Conservation (phyloP, 2,329 filamentous ascomycete species). For the Hymenoscyphus linearis region DNA sequence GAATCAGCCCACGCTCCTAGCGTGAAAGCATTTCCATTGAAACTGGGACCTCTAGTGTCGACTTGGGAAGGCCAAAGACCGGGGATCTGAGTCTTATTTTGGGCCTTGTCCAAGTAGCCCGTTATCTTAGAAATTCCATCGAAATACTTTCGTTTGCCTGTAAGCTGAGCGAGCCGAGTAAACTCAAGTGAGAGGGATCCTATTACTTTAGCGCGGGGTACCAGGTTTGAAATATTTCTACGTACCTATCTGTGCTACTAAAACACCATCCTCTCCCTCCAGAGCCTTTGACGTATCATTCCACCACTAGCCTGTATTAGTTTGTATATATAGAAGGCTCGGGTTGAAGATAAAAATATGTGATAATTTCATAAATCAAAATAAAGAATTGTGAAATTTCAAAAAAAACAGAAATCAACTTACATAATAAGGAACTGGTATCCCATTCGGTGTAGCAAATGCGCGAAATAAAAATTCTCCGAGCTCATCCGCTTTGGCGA, state of each 20-base stretch:
- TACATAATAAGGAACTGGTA: constrained; percentile 2
- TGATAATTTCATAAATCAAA: not conserved
- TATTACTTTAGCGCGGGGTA: not conserved
- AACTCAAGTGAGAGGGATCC: constrained; percentile 55
- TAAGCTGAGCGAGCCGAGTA: constrained; percentile 56
- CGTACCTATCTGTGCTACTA: constrained; percentile 2
- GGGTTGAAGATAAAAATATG: not conserved
- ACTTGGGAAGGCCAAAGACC: constrained; percentile 56
- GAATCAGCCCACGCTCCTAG: constrained; percentile 52
- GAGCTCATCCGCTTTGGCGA: not conserved
- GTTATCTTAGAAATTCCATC: constrained; percentile 53
- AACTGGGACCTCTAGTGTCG: constrained; percentile 43
- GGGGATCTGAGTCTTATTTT: constrained; percentile 48
- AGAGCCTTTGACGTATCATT: not conserved
- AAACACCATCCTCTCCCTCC: not conserved
- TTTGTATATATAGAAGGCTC: not conserved
- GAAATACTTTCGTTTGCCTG: constrained; percentile 53
- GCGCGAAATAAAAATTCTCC: constrained; percentile 1
- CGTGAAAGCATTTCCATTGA: constrained; percentile 47
- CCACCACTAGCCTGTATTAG: not conserved
- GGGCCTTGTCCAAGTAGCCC: constrained; percentile 46
- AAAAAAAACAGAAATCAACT: not conserved
- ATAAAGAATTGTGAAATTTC: not conserved
- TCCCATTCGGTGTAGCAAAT: not conserved
- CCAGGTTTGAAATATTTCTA: not conserved